A percentile compares a stretch with the other conserved stretches of the same genome.
Conservation (phyloP, 2,329 filamentous ascomycete genomes). For the Chaetomiaceae sp. region DNA sequence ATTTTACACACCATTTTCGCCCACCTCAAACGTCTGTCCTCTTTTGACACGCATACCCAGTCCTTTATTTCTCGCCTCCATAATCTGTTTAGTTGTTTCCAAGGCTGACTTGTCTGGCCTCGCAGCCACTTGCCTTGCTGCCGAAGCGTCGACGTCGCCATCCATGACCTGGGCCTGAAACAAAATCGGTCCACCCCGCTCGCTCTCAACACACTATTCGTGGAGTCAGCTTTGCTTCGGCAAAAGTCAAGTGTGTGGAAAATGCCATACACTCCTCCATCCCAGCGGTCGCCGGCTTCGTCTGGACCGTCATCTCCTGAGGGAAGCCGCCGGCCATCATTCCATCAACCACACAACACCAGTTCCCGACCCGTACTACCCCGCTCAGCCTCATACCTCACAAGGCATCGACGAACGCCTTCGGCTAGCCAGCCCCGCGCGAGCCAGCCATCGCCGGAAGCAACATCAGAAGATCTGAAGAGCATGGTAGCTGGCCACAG, state of each 20-base stretch:
- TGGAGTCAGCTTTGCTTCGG: slow-evolving; percentile 31
- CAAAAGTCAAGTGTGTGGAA: slow-evolving; percentile 1
- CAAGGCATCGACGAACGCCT: slow-evolving; percentile 57
- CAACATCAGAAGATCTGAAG: slow-evolving; percentile 48
- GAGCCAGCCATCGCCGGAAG: slow-evolving; percentile 44
- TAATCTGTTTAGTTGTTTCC: not conserved
- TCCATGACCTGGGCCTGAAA: slow-evolving; percentile 21
- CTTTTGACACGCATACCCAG: too few species aligned
- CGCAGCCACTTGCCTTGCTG: not conserved
- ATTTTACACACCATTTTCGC: not conserved
- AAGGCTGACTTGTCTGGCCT: slow-evolving; percentile 5
- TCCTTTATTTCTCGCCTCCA: not conserved
- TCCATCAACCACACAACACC: slow-evolving; percentile 38
- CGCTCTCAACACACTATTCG: not conserved
- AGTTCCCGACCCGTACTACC: slow-evolving; percentile 52
- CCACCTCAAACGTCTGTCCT: not conserved
- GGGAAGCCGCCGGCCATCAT: slow-evolving; percentile 55
- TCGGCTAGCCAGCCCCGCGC: slow-evolving; percentile 37
- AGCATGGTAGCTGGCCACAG: slow-evolving; percentile 51
- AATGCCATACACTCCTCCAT: slow-evolving; percentile 88
- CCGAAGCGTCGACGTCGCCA: slow-evolving; percentile 4
- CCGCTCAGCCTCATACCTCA: slow-evolving; percentile 62
- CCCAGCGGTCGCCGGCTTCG: slow-evolving; percentile 58
- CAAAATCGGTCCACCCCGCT: not conserved
- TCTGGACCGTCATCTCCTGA: slow-evolving; percentile 55